phyloP scores from a whole-genome alignment of 1,139 yeast genomes.

The Zygosaccharomyces pseudobailii region DNA sequence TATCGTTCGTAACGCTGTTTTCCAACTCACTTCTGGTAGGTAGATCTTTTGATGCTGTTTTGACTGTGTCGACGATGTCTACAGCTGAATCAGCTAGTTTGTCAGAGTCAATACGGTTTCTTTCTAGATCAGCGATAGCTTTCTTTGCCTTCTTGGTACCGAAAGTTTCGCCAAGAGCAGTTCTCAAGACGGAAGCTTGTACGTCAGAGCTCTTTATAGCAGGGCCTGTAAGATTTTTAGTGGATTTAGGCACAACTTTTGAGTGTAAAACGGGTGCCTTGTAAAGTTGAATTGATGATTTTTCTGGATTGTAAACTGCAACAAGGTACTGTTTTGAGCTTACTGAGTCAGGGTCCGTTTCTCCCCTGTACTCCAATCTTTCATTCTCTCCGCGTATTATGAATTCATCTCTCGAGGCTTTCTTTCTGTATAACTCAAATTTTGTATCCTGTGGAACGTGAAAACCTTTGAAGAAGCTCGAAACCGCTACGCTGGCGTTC shows the following conservation, averaged over 20 bases:
- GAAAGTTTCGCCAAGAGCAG: slow-evolving; percentile 86
- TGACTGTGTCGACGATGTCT: slow-evolving; percentile 79
- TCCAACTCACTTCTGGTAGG: slow-evolving; percentile 63
- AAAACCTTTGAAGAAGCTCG: slow-evolving; percentile 69
- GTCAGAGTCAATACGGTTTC: slow-evolving; percentile 82
- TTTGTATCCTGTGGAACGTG: slow-evolving; percentile 53
- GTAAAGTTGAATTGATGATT: slow-evolving; percentile 55
- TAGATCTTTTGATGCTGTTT: slow-evolving; percentile 60
- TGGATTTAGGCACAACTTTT: slow-evolving; percentile 51
- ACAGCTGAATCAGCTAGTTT: slow-evolving; percentile 67
- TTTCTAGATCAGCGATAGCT: slow-evolving; percentile 74
- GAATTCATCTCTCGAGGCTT: slow-evolving; percentile 38
- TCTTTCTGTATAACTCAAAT: slow-evolving; percentile 61
- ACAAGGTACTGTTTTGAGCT: slow-evolving; percentile 50
- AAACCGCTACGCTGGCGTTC: slow-evolving; percentile 37
- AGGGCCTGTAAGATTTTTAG: slow-evolving; percentile 54
- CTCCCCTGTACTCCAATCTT: slow-evolving; percentile 69
- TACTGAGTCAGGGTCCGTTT: slow-evolving; percentile 32
- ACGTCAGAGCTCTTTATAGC: slow-evolving; percentile 51
- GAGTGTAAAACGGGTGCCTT: slow-evolving; percentile 55
- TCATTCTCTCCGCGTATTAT: slow-evolving; percentile 76
- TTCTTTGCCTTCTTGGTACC: slow-evolving; percentile 97
- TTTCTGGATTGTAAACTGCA: slow-evolving; percentile 64
- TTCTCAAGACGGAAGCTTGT: slow-evolving; percentile 58
- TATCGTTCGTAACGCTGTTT: slow-evolving; percentile 51